A percentile compares a stretch with the other conserved stretches of the same genome.
Conservation (phyloP, 148 eudicot species). For the Mesembryanthemum crystallinum region DNA sequence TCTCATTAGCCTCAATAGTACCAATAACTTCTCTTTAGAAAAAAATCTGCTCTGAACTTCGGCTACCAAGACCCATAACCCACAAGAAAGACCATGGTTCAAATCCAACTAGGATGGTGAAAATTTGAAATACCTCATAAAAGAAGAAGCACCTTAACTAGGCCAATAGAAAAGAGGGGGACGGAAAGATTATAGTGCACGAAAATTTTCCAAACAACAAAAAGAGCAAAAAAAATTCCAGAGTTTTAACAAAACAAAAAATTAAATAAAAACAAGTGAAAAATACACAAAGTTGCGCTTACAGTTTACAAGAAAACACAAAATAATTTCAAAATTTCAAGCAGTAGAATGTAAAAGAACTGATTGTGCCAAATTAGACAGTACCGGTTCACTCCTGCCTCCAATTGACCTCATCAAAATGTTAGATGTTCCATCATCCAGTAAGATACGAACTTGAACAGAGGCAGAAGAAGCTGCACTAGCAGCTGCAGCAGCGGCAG, state of each 20-base stretch:
- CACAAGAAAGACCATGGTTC: background rate
- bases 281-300: background rate
- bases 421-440: conserved; percentile 98
- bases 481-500: conserved; percentile 94
- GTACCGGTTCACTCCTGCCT: conserved; percentile 80
- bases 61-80: background rate
- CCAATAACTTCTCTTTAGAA: background rate
- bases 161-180: background rate
- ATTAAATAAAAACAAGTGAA: too few relatives aligned
- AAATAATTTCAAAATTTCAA: conserved; percentile 4
- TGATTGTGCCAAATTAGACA: conserved; percentile 8
- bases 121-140: background rate
- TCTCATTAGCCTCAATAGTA: background rate
- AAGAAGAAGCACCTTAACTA: background rate
- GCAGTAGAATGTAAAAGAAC: conserved; percentile 1
- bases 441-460: conserved; percentile 92
- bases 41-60: background rate
- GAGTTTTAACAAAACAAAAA: too few relatives aligned
- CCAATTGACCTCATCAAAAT: conserved; percentile 87
- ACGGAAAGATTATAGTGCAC: background rate
- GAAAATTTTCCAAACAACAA: background rate
- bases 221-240: background rate
- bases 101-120: background rate
- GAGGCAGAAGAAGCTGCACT: conserved; percentile 79
- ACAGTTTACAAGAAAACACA: conserved; percentile 5